Conservation (phyloP, 2,329 filamentous ascomycete genomes). For the Penicillium corylophilum region DNA sequence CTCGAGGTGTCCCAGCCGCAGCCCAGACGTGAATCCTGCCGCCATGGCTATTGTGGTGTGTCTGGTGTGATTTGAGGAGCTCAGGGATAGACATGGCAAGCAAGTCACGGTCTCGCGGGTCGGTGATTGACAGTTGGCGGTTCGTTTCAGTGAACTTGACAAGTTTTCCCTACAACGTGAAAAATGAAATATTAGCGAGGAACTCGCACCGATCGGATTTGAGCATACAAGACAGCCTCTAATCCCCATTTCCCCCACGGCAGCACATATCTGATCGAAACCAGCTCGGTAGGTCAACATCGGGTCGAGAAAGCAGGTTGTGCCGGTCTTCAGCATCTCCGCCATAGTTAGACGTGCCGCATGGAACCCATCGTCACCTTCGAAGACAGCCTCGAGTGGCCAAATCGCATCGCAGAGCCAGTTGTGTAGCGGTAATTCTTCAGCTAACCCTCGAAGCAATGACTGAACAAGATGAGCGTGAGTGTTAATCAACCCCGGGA, state of each 20-base stretch:
- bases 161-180: slow-evolving; percentile 9
- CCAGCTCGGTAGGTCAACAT: slow-evolving; percentile 32
- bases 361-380: slow-evolving; percentile 33
- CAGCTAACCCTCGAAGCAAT: slow-evolving; percentile 32
- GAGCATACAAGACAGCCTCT: slow-evolving; percentile 29
- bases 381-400: slow-evolving; percentile 38
- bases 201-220: not conserved
- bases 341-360: slow-evolving; percentile 35
- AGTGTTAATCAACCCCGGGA: slow-evolving; percentile 39
- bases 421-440: slow-evolving; percentile 26
- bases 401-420: slow-evolving; percentile 38
- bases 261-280: slow-evolving; percentile 30
- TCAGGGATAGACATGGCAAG: slow-evolving; percentile 29
- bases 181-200: not conserved
- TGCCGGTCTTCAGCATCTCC: slow-evolving; percentile 41
- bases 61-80: slow-evolving; percentile 20
- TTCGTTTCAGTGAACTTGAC: slow-evolving; percentile 28
- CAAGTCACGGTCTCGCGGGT: slow-evolving; percentile 28
- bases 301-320: slow-evolving; percentile 40
- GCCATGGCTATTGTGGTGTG: slow-evolving; percentile 32
- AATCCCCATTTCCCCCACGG: slow-evolving; percentile 35
- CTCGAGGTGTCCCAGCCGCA: slow-evolving; percentile 46
- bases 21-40: slow-evolving; percentile 53
- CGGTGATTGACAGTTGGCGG: slow-evolving; percentile 27
- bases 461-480: slow-evolving; percentile 40